Evolutionary conservation across 2,329 filamentous ascomycete genomes (phyloP), one percentile per base, ranked within the genome.

Genomic region (Claviceps digitariae): DNA sequence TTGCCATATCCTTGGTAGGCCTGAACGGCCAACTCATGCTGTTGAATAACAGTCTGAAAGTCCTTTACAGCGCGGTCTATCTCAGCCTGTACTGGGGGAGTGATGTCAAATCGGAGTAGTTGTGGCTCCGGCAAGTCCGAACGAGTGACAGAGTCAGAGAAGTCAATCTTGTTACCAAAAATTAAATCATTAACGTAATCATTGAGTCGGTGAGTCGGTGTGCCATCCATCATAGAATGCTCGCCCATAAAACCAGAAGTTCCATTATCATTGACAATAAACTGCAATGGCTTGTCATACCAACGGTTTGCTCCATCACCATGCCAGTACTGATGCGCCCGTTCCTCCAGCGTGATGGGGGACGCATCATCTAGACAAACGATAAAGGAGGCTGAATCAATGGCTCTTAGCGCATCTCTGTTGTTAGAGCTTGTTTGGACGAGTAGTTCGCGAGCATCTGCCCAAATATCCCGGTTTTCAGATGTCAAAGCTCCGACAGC

Each of bases 201-300:
- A 69, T 96, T 98, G 17, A 98, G 79, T 46, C 94, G 86, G 72
- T 97, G 93, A 2, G 94, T 98, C 1, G 94, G 90, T 7, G 93
- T 98, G 59, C 94, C 93, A 67, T 98, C 93, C 94, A 98, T 98
- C 93, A 98, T 97, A 63, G 87, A 94, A 78, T 98, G 93, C 73
- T 98, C 93, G 64, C 93, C 93, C 78, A 90, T 91, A 78, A 98
- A 98, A 57, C 93, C 93, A 2, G 93, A 87, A 8, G 93, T 95
- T 61, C 93, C 93, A 68, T 98, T 98, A 68, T 98, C 90, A 70
- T 95, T 96, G 73, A 98, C 69, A 67, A 98, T 95, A 74, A 98
- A 97, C 72, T 98, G 91, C 52, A 95, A 75, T 6, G 93, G 93
- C 78, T 98, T 98, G 78, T 98, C 93, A 66, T 84, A 97, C 90